Evolutionary conservation across 345 rosid species (phyloP).

Genomic region (Theobroma cacao): DNA sequence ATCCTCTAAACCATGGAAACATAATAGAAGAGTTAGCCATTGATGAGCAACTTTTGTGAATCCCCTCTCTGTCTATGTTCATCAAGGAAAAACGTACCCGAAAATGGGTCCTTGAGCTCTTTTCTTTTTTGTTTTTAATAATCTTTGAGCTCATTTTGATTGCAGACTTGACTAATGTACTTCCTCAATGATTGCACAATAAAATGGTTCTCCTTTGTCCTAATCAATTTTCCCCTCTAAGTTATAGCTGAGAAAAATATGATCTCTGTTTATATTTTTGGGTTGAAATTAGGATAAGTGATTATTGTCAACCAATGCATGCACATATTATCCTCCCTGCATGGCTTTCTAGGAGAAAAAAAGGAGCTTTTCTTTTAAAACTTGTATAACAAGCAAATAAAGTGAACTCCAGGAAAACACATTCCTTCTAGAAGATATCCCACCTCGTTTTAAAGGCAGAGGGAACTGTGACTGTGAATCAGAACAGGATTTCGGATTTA

Average conservation of each 20-base stretch:
- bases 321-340: not conserved
- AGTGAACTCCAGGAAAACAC: not conserved
- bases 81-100: not conserved
- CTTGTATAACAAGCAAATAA: not conserved
- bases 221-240: not conserved
- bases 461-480: not conserved
- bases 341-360: not conserved
- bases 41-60: conserved; percentile 49
- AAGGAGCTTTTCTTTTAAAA: no score
- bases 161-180: not conserved
- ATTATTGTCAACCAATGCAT: not conserved
- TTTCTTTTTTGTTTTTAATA: not conserved
- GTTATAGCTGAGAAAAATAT: not conserved
- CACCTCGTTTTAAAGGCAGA: not conserved
- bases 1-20: conserved; percentile 47
- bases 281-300: not conserved
- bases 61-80: not conserved
- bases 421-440: no score
- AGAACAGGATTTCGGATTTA: not conserved
- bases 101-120: not conserved
- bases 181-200: not conserved
- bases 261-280: not conserved
- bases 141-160: not conserved
- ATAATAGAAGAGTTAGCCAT: conserved; percentile 58
- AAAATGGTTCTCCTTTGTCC: not conserved